Evolutionary conservation across 331 rosid species (phyloP), one percentile per base, ranked within the genome.

Genomic region (Pyracantha coccinea): DNA sequence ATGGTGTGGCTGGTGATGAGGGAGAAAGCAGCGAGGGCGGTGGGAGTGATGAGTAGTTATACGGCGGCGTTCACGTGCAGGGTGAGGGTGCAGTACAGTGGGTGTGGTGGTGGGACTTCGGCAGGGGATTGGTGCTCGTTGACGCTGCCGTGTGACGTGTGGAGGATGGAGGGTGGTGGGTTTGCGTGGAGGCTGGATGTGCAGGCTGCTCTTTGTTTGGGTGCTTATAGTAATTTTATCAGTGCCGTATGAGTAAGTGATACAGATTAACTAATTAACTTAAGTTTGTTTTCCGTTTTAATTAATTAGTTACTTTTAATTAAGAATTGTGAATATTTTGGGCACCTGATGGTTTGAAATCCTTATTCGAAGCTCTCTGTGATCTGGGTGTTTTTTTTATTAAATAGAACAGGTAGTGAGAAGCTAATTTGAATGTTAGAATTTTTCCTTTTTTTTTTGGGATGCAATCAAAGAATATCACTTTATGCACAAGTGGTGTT

Each of bases 171-270:
- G 59, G 66, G 78, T 2, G 95, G 97, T 58, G 97, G 96, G 0
- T 88, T 82, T 80, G 99, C 93, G 79, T 94, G 99, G 99, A 80
- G 93, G 66, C 77, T 94, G 60, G 97, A 94, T 70, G 87, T 89
- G 47, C 74, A 89, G 66, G 92, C 99, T 16, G 97, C 96, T 9
- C 97, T 94, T n/a, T 84, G 86, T 62, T 74, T 90, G 41, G 90
- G 89, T 54, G 79, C 77, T 78, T 82, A 66, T 16, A 4, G 57
- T 7, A 13, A 50, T 50, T 50, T 50, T 50, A 50, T 21, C 20
- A 33, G 33, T 69, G 35, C 69, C 27, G 60, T 63, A 27, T 25
- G 32, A 61, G 38, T 27, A 24, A 3, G 32, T 61, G 19, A 61
- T 3, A 55, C 15, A 55, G 17, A 61, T 2, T 32, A 15, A 27